Base-by-base conservation (phyloP, 2,329 filamentous ascomycete species). In the Leptographium galeiforme region DNA sequence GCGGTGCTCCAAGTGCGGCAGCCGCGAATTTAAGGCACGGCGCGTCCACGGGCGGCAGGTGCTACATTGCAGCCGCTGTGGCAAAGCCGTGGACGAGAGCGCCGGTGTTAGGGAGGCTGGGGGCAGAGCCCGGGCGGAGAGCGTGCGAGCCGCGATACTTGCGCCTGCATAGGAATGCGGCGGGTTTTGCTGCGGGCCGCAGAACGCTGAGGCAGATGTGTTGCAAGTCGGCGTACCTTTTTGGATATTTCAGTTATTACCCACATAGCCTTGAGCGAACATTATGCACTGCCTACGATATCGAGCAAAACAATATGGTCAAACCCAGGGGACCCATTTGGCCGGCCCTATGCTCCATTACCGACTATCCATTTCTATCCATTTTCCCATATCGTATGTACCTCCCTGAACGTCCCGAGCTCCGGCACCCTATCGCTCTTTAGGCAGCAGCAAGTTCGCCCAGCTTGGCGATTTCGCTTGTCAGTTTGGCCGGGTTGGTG, bases 1-100 rank as follows among this genome's bases (percentile, higher is more conserved):
- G 58, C 71, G 66, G 30, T 87, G 84, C 61, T 68, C 70, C 25
- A 73, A 72, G 56, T 88, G 84, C 61, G 74, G 75, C 6, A 74
- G 77, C 2, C 74, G 67, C 19, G 79, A 81, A 56, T 88, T 88
- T 59, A 78, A 78, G 58, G 77, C 77, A 2, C 79, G 75, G 58
- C 78, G 75, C 56, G 68, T 73, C 5, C 73, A 40, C n/a, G 74
- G 73, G 8, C 71, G 70, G 51, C 77, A 80, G 62, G 72, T 71
- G 56, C 65, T 86, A 58, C 72, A 82, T n/a, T 87, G 84, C 64
- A 74, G 74, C 39, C 73, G 70, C 47, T 87, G 74, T 57, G 73
- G 73, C 4, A 64, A 60, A 45, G 54, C 62, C 11, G 59, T 61
- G 2, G 57, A 53, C 5, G 55, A 49, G 12, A n/a, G 30, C 4